Base-by-base conservation (phyloP, 495 filamentous ascomycete species). In the Aspergillus sclerotioniger region DNA sequence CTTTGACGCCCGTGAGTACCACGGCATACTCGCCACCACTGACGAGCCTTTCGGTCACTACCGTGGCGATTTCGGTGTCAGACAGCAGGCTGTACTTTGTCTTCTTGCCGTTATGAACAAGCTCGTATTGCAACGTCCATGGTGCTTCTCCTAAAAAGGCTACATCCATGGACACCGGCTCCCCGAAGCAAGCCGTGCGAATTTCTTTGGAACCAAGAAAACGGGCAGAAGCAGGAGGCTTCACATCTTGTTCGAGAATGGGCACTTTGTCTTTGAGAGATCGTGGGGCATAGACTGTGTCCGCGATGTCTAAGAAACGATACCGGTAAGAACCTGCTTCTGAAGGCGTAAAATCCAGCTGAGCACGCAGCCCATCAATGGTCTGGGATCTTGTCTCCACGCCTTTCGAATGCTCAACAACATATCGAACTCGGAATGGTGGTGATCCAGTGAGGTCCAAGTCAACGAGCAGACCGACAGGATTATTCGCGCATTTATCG, bases 401-500 rank as follows among this genome's bases (percentile, higher is more conserved):
- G 8, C 82, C 78, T 48, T 86, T 84, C 21, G 81, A 80, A 59
- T 76, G 77, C 46, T 87, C 82, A 45, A 90, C 77, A 28, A 83
- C 83, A 65, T 96, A 98, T 3, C 74, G 72, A 21, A 98, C 76
- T 8, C 77, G 73, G 74, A 98, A 98, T 6, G 91, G 91, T 52
- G 94, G 94, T 0, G 92, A 95, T 32, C 94, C 94, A 20, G 90
- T 86, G 43, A 98, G 72, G 60, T 96, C 90, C 44, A 98, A 73
- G 62, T 92, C 89, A 20, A 98, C 90, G 10, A 86, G 80, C 37
- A 98, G 79, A 20, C 94, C 94, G 60, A 98, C 88, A 0, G 93
- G 90, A 64, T 90, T 96, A 49, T 91, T 90, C 39, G 92, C 93
- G 71, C 94, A 98, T 62, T 93, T 96, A 67, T 98, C 94, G 39